Percentiles rank a stretch among this genome's conserved stretches.
Conservation (phyloP, 2,329 filamentous ascomycete genomes). For the Trichophyton rubrum region DNA sequence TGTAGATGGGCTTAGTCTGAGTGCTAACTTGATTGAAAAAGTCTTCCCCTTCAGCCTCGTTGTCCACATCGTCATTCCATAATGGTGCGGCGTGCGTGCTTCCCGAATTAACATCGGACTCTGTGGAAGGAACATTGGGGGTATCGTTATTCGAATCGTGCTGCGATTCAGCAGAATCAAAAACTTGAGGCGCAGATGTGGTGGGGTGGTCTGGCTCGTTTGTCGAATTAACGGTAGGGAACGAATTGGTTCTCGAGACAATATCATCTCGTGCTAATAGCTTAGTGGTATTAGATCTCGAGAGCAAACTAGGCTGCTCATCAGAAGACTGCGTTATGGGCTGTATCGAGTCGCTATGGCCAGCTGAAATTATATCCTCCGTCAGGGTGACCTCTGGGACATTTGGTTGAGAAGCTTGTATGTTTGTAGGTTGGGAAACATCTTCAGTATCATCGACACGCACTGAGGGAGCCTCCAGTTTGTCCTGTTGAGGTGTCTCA, state of each 20-base stretch:
- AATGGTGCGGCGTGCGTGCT: neutral
- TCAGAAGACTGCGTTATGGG: neutral
- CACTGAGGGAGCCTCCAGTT: neutral
- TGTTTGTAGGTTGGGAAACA: neutral
- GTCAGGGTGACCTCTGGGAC: neutral
- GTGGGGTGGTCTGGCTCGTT: neutral
- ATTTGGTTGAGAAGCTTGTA: too few species aligned
- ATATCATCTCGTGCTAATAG: neutral
- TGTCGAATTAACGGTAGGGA: conserved; percentile 7
- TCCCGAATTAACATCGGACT: neutral
- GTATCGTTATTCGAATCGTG: neutral
- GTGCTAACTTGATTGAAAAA: conserved; percentile 47
- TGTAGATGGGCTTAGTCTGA: conserved; percentile 29
- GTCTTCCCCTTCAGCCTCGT: conserved; percentile 40
- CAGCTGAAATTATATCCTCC: neutral
- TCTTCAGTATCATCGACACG: neutral
- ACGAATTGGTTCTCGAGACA: conserved; percentile 6
- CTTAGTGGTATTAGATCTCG: neutral
- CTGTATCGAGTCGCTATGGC: neutral
- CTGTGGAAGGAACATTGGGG: neutral
- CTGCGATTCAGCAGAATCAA: neutral
- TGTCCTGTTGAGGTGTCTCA: neutral
- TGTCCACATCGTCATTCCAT: conserved; percentile 34
- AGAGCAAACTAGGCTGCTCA: neutral
- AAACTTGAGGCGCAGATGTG: neutral